Percentiles rank a stretch among this genome's conserved stretches.
phyloP scores from a whole-genome alignment of 768 basidiomycete species.

The Pleurotus eryngii region DNA sequence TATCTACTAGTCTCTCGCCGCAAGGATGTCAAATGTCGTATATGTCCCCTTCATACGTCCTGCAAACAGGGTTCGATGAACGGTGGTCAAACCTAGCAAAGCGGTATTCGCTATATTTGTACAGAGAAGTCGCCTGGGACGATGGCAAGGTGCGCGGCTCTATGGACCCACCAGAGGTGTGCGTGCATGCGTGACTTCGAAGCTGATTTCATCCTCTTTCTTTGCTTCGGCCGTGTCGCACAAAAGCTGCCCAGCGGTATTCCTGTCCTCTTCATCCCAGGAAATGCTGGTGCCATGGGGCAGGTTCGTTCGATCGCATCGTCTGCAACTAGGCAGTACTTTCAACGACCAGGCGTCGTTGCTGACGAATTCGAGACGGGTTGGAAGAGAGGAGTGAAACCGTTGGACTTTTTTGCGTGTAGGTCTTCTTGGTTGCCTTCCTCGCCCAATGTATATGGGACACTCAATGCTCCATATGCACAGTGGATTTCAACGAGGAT shows the following conservation, averaged over 20 bases:
- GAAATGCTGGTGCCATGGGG: slow-evolving; percentile 92
- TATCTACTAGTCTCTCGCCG: slow-evolving; percentile 59
- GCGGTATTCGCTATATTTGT: slow-evolving; percentile 86
- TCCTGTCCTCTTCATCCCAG: slow-evolving; percentile 96
- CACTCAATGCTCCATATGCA: background rate
- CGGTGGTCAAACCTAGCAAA: slow-evolving; percentile 68
- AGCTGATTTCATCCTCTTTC: background rate
- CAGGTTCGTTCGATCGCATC: slow-evolving; percentile 96
- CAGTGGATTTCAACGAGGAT: slow-evolving; percentile 97
- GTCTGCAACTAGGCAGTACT: slow-evolving; percentile 82
- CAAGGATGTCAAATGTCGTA: slow-evolving; percentile 96
- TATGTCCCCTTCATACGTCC: slow-evolving; percentile 90
- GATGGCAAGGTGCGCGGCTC: slow-evolving; percentile 45
- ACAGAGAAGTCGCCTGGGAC: slow-evolving; percentile 89
- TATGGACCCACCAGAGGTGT: too few species aligned
- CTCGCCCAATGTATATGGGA: background rate
- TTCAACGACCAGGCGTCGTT: slow-evolving; percentile 52
- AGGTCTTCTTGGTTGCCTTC: slow-evolving; percentile 17
- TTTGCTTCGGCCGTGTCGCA: background rate
- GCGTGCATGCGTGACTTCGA: too few species aligned
- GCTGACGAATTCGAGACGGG: slow-evolving; percentile 51
- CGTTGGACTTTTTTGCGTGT: slow-evolving; percentile 89
- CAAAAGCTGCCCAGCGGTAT: slow-evolving; percentile 37
- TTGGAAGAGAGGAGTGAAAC: slow-evolving; percentile 31
- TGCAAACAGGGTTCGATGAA: slow-evolving; percentile 62